Base-by-base conservation (phyloP, 129 eudicot species). In the Silybum marianum region DNA sequence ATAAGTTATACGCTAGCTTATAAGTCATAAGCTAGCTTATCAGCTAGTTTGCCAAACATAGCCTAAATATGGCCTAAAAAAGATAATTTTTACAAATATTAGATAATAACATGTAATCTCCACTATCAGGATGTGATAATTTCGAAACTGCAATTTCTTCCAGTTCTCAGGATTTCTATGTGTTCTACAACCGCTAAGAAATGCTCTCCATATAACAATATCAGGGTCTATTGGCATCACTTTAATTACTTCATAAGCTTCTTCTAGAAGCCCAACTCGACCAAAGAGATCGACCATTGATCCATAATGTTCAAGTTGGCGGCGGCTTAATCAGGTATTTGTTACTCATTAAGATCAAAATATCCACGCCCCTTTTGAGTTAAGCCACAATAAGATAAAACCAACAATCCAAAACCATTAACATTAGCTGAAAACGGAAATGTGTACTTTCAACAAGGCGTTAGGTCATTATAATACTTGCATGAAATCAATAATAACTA, bases 171-270 rank as follows among this genome's bases (percentile, higher is more conserved):
- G 79, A 74, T 88, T 90, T 80, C 40, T 92, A 69, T 92, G 93
- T 19, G 92, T 94, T 88, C 97, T 94, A 75, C 98, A 94, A 9
- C 94, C 87, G 83, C 97, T 90, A 80, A 94, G 98, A 78, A 94
- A 80, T 6, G 96, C 73, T 74, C 96, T 89, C 98, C 98, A 94
- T 84, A 94, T 88, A 67, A 94, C 91, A 71, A 83, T 88, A 84
- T 94, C 98, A 76, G 98, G 96, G 79, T 85, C 87, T 87, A 90
- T 78, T 10, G 89, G 90, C 97, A 94, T 94, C 62, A 48, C 89
- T 63, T 83, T 73, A 74, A 94, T 92, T 60, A 92, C 79, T 23
- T 74, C 88, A 78, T 86, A 84, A 82, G 97, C 98, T 92, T 94
- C 98, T 73, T 90, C 88, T 24, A 94, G 79, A 63, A 83, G 87